These are phyloP conservation scores for Colletotrichum sp. DNA, from an alignment of 2,329 filamentous ascomycete genomes.

Conservation along the genomic window DNA sequence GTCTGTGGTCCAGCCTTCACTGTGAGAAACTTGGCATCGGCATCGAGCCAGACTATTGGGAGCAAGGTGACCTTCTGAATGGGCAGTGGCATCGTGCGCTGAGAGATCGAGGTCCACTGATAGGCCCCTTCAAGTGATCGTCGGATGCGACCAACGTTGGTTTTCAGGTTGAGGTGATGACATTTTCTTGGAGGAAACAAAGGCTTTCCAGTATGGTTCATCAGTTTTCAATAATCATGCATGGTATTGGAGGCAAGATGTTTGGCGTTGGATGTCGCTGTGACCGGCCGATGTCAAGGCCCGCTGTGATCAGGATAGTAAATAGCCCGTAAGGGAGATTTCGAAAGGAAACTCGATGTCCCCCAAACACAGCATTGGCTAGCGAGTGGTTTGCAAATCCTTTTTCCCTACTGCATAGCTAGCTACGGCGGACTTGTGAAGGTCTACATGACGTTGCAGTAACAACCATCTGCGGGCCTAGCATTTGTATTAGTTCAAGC, in stretches of 20 bases:
- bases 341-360: neutral
- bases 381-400: accelerated
- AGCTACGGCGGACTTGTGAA: neutral
- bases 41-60: neutral
- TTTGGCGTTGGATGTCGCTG: neutral
- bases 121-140: accelerated
- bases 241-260: neutral
- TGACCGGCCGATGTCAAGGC: neutral
- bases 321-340: accelerated
- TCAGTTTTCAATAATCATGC: accelerated
- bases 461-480: neutral
- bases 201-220: accelerated
- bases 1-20: neutral
- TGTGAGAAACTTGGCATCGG: neutral
- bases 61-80: neutral
- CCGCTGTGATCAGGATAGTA: accelerated
- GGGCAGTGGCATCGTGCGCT: neutral
- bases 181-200: neutral
- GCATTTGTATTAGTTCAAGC: neutral
- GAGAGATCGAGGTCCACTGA: neutral
- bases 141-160: neutral
- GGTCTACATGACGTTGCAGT: neutral
- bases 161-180: accelerated
- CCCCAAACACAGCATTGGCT: neutral
- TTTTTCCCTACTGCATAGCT: accelerated